Conservation (phyloP, 2,329 filamentous ascomycete genomes). For the Dendrostoma leiphaemia region DNA sequence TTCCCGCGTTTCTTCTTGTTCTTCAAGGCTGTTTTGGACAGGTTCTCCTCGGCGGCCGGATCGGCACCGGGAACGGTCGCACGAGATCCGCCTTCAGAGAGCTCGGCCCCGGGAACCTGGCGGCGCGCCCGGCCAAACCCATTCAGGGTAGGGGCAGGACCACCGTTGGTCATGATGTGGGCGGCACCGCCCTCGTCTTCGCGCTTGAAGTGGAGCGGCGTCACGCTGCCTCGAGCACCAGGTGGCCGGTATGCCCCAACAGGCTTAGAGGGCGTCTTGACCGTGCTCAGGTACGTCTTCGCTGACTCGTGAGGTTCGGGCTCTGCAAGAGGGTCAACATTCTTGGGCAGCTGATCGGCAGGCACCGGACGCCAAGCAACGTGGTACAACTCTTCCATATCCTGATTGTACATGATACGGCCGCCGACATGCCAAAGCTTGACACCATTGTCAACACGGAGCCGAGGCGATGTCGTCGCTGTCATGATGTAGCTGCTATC, state of each 20-base stretch:
- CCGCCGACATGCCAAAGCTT: conserved; percentile 93
- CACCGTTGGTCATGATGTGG: conserved; percentile 76
- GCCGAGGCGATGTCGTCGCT: conserved; percentile 91
- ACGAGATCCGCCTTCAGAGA: conserved; percentile 61
- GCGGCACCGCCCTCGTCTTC: conserved; percentile 93
- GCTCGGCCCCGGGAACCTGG: conserved; percentile 83
- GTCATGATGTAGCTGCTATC: conserved; percentile 95
- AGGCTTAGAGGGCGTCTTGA: conserved; percentile 94
- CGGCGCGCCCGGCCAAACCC: conserved; percentile 78
- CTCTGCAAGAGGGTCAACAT: conserved; percentile 68
- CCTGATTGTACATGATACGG: conserved; percentile 88
- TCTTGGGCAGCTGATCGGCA: conserved; percentile 52
- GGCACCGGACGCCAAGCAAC: conserved; percentile 82
- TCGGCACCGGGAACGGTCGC: conserved; percentile 43
- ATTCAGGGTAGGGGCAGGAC: conserved; percentile 59
- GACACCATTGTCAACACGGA: conserved; percentile 95
- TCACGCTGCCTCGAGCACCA: conserved; percentile 83
- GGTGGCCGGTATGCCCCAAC: conserved; percentile 96
- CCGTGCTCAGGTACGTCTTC: conserved; percentile 73
- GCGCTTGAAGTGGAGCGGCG: conserved; percentile 92
- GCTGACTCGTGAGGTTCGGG: conserved; percentile 83
- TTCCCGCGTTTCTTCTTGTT: conserved; percentile 97
- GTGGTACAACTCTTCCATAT: conserved; percentile 91
- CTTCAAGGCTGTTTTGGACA: conserved; percentile 84
- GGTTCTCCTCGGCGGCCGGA: conserved; percentile 64